phyloP scores from a whole-genome alignment of 2,329 filamentous ascomycete species.

The Fusarium drepaniforme region DNA sequence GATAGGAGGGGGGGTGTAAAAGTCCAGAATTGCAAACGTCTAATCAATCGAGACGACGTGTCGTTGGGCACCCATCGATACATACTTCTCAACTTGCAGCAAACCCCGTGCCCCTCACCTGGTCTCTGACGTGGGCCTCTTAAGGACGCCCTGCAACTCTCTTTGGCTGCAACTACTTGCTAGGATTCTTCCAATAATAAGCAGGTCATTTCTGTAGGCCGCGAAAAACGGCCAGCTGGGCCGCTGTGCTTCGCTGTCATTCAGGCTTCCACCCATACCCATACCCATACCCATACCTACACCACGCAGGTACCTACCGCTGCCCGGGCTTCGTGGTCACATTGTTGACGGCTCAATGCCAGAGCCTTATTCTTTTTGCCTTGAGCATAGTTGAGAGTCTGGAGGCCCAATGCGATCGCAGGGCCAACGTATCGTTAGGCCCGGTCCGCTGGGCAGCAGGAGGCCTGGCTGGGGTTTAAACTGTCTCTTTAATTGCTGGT shows the following conservation, averaged over 20 bases:
- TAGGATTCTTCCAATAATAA: background rate
- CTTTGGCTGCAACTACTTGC: background rate
- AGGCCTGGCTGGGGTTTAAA: background rate
- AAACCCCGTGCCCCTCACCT: background rate
- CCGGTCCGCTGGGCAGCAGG: background rate
- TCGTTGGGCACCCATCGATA: background rate
- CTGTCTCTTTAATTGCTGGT: conserved; percentile 33
- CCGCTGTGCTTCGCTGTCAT: background rate
- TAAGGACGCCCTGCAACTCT: background rate
- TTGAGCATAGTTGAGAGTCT: background rate
- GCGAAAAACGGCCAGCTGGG: background rate
- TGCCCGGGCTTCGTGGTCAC: background rate
- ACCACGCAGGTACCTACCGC: background rate
- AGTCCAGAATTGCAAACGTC: background rate
- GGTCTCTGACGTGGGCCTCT: background rate
- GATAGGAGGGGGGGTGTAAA: background rate
- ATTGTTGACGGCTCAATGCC: background rate
- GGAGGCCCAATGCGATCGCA: conserved; percentile 16
- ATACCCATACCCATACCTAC: background rate
- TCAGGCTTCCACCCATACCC: background rate
- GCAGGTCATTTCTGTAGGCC: background rate
- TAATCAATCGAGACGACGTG: background rate
- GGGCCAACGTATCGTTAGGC: background rate
- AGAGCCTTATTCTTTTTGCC: background rate
- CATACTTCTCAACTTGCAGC: background rate